Conservation (phyloP, 495 filamentous ascomycete genomes). For the Eremomyces bilateralis region DNA sequence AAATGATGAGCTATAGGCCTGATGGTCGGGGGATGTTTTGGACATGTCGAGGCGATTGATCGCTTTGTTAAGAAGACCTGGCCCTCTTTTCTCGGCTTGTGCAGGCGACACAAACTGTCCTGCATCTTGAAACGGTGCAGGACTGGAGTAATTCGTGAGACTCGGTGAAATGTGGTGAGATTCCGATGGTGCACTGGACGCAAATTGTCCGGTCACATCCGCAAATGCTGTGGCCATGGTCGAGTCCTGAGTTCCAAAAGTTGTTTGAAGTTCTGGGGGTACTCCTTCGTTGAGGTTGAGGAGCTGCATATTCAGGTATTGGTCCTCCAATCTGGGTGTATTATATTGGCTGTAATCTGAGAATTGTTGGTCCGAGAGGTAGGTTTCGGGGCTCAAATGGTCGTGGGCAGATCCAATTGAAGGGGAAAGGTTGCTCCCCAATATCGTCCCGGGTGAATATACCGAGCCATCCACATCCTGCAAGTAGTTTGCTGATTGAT, state of each 20-base stretch:
- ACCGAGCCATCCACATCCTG: neutral
- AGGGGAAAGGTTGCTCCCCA: neutral
- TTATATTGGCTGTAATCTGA: neutral
- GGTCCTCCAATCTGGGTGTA: neutral
- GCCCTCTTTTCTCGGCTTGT: too few species aligned
- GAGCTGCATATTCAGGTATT: neutral
- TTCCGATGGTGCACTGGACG: too few species aligned
- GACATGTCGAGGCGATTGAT: too few species aligned
- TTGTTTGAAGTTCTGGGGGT: too few species aligned
- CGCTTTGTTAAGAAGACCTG: too few species aligned
- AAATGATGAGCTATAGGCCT: constrained; percentile 12
- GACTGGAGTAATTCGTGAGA: constrained; percentile 11
- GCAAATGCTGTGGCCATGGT: too few species aligned
- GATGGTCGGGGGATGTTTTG: too few species aligned
- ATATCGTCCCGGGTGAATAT: neutral
- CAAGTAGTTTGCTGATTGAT: too few species aligned
- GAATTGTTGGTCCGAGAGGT: neutral
- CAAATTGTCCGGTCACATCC: too few species aligned
- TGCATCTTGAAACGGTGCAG: constrained; percentile 8
- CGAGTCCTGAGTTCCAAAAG: too few species aligned
- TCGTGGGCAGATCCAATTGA: neutral
- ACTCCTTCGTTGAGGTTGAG: too few species aligned
- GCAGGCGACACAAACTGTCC: too few species aligned
- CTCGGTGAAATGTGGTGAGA: constrained; percentile 11
- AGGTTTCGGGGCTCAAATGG: neutral